Evolutionary conservation across 805 yeast species (phyloP).

Genomic region (Zygoascus bituminiphila): DNA sequence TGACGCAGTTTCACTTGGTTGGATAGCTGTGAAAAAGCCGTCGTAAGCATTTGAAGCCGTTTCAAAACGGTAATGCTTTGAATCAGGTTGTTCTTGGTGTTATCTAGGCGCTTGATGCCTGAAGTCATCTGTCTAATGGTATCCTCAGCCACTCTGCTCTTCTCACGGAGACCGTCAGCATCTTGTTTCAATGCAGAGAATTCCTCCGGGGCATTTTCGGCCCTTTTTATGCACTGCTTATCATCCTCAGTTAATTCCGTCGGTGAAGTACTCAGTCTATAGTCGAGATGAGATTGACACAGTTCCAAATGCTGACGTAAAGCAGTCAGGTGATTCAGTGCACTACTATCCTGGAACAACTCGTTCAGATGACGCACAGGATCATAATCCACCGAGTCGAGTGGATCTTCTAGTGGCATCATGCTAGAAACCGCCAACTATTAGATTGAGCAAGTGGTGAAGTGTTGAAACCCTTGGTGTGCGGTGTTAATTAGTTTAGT

Average conservation of each 20-base stretch:
- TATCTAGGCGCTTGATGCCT: constrained; percentile 70
- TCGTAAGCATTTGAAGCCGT: constrained; percentile 76
- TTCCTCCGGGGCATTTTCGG: constrained; percentile 27
- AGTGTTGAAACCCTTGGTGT: background rate
- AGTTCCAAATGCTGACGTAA: constrained; percentile 41
- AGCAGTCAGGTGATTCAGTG: constrained; percentile 43
- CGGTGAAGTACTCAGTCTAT: constrained; percentile 36
- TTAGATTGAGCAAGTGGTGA: background rate
- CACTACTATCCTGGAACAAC: constrained; percentile 44
- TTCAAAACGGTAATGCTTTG: constrained; percentile 79
- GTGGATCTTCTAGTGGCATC: constrained; percentile 6
- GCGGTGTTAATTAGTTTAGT: background rate
- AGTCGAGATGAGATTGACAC: constrained; percentile 44
- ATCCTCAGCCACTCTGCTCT: constrained; percentile 48
- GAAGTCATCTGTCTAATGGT: constrained; percentile 64
- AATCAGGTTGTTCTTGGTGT: constrained; percentile 75
- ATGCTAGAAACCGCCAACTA: too few relatives aligned
- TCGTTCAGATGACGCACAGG: constrained; percentile 45
- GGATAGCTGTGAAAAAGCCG: constrained; percentile 58
- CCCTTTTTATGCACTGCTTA: constrained; percentile 17
- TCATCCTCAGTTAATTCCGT: constrained; percentile 16
- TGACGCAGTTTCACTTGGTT: constrained; percentile 38
- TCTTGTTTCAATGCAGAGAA: constrained; percentile 32
- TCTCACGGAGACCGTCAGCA: constrained; percentile 39
- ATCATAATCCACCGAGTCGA: constrained; percentile 39